These are phyloP conservation scores for Triticum dicoccoides DNA, from an alignment of 176 grass and related monocot species.

Conservation along the genomic window DNA sequence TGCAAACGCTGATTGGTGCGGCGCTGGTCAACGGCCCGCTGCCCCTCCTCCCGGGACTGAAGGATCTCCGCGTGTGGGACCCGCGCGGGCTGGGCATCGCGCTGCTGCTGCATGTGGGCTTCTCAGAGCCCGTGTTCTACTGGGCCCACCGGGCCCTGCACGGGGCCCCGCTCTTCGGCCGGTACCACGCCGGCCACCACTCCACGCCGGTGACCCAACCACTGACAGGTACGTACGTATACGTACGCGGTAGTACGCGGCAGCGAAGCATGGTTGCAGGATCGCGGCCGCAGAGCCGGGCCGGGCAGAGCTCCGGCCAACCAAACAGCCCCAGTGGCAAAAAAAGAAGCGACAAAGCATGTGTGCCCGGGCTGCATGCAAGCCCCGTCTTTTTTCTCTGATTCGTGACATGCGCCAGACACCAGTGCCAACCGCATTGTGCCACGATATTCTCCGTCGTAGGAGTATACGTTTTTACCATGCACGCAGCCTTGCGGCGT, in stretches of 20 bases:
- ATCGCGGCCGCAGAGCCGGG: not conserved
- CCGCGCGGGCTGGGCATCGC: constrained; percentile 47
- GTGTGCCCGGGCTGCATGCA: not conserved
- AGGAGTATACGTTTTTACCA: not conserved
- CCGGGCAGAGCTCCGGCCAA: not conserved
- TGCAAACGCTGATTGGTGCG: constrained; percentile 66
- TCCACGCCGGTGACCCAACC: constrained; percentile 52
- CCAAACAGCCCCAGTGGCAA: not conserved
- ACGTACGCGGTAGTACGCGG: not conserved
- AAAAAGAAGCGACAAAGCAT: not conserved
- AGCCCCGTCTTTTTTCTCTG: not conserved
- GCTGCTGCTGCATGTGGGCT: constrained; percentile 66
- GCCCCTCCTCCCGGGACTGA: constrained; percentile 37
- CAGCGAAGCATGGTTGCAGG: not conserved
- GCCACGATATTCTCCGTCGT: not conserved
- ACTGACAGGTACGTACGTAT: constrained; percentile 50
- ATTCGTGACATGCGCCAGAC: not conserved
- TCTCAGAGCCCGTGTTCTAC: constrained; percentile 90
- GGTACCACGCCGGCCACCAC: constrained; percentile 70
- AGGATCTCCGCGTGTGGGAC: constrained; percentile 40
- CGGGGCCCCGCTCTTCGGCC: constrained; percentile 42
- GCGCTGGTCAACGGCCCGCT: constrained; percentile 30
- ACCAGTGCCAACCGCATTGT: not conserved
- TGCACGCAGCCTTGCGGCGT: not conserved
- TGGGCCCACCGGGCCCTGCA: constrained; percentile 74